These are phyloP conservation scores for Dendrocalamus sinicus DNA, from an alignment of 176 grass and related monocot genomes.

Conservation along the genomic window DNA sequence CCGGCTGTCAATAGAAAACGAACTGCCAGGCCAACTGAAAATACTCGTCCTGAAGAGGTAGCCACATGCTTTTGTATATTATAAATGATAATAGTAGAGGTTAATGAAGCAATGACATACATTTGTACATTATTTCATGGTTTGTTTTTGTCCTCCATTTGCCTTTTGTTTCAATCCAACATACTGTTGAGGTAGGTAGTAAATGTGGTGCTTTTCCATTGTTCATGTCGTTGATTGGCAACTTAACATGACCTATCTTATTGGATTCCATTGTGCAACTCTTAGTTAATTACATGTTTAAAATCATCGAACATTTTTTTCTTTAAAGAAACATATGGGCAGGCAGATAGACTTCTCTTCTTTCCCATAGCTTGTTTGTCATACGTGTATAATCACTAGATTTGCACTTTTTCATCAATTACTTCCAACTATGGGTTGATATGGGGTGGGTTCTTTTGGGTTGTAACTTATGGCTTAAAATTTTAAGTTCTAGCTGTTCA, in stretches of 20 bases:
- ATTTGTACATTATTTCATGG: slow-evolving; percentile 18
- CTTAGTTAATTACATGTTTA: neutral
- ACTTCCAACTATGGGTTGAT: neutral
- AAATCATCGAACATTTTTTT: slow-evolving; percentile 6
- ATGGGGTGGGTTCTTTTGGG: too few species aligned
- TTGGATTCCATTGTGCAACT: neutral
- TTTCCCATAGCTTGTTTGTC: neutral
- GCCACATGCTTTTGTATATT: slow-evolving; percentile 24
- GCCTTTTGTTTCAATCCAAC: neutral
- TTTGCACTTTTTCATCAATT: neutral
- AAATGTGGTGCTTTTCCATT: slow-evolving; percentile 5
- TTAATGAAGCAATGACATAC: neutral
- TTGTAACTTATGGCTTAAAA: too few species aligned
- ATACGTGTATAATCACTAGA: slow-evolving; percentile 14
- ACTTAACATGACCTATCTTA: neutral
- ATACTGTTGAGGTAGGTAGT: neutral
- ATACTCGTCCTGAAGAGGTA: slow-evolving; percentile 80
- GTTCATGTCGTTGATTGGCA: neutral
- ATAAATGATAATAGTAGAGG: slow-evolving; percentile 15
- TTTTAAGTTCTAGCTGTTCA: too few species aligned
- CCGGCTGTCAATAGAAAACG: slow-evolving; percentile 45
- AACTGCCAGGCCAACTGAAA: slow-evolving; percentile 72
- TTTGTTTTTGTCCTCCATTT: slow-evolving; percentile 12
- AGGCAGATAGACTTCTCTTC: neutral
- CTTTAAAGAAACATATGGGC: neutral